Percentiles rank a stretch among this genome's conserved stretches.
Evolutionary conservation across 2,329 filamentous ascomycete species (phyloP).

Genomic region (Achaetomium macrosporum): DNA sequence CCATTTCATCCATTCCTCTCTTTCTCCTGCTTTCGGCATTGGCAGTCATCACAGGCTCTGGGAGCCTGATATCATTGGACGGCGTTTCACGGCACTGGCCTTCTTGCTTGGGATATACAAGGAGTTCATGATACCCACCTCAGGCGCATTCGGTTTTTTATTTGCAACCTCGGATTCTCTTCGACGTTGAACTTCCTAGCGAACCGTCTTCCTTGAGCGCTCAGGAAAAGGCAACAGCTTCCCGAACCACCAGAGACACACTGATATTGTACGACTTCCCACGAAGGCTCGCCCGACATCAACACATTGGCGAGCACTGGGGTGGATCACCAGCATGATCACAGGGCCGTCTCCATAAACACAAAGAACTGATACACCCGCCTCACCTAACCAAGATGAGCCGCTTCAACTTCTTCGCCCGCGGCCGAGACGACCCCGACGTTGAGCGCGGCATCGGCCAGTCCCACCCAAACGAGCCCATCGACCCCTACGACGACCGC

Average conservation of each 20-base stretch:
- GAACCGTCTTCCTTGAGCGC: no score
- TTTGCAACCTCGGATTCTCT: neutral
- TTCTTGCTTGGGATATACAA: constrained; percentile 1
- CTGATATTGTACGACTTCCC: no score
- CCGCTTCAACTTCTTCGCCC: constrained; percentile 24
- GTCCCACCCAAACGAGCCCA: neutral
- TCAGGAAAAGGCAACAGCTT: no score
- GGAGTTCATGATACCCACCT: constrained; percentile 14
- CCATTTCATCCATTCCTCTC: neutral
- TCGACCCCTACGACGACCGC: constrained; percentile 15
- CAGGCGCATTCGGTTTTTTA: neutral
- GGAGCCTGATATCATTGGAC: constrained; percentile 17
- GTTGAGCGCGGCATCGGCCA: neutral
- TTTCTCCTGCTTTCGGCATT: neutral
- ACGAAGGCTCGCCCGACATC: neutral
- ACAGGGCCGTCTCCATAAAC: neutral
- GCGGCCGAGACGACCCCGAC: constrained; percentile 5
- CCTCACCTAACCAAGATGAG: constrained; percentile 21
- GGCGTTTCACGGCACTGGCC: neutral
- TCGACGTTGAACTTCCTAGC: neutral
- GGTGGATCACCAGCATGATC: neutral
- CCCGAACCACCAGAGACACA: no score
- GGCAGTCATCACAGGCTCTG: constrained; percentile 12
- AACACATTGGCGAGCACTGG: neutral
- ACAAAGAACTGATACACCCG: neutral